Base-by-base conservation (phyloP, 1,284 basidiomycete genomes). In the Cryptococcus sp. region DNA sequence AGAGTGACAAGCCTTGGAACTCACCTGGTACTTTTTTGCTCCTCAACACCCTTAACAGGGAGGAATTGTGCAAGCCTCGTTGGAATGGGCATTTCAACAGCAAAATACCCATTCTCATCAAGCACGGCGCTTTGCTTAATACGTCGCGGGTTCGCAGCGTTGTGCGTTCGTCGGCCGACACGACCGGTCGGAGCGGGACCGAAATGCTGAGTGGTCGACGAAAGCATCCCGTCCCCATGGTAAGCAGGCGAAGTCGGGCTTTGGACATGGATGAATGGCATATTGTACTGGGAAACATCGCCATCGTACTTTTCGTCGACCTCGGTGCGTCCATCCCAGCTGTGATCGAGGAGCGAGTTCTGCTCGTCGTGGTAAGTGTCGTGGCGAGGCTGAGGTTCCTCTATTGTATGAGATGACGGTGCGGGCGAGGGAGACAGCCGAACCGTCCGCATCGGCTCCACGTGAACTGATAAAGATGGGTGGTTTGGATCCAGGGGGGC, bases 161-260 rank as follows among this genome's bases (percentile, higher is more conserved):
- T 60, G 69, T 87, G 84, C 58, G 85, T 80, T 45, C 89, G 79
- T 36, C 89, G 79, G 21, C 81, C 74, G 19, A 87, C 79, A 22
- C 87, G 82, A 18, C 89, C 89, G 4, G 78, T 72, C 0, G 89
- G 89, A 0, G 87, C 89, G 7, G 88, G 87, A 2, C 89, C 89
- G 69, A 86, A 93, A 70, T 93, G 89, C 46, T 82, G 81, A 5
- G 86, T 89, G 48, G 43, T 44, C 2, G 60, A 58, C 24, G 48
- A 45, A 14, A 65, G 40, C 40, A 63, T 58, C 6, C 49, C 55
- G 11, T 57, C 46, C 23, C 42, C 40, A 22, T 42, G 25, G 12
- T 10, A 22, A 22, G 25, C 18, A 9, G 16, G 14, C 23, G 16
- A 18, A 19, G 31, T 26, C 9, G 57, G 46, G 18, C 38, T 52